Evolutionary conservation across 2,329 filamentous ascomycete species (phyloP).

Genomic region (Cladosporium halotolerans): DNA sequence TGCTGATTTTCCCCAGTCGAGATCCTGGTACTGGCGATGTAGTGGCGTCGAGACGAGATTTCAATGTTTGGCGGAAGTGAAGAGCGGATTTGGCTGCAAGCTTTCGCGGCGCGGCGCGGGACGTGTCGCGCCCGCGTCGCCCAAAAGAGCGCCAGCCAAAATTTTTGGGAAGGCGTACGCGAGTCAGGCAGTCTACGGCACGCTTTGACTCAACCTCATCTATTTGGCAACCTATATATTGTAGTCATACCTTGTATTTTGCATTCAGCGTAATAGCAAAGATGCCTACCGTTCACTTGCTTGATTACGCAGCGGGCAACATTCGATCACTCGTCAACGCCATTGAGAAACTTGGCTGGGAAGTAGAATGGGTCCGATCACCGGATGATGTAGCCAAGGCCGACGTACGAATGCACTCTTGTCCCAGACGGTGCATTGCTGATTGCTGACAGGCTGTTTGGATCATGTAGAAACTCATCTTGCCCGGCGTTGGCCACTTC

Average conservation of each 20-base stretch:
- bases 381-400: slow-evolving; percentile 80
- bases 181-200: not conserved
- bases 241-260: not conserved
- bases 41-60: slow-evolving; percentile 11
- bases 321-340: slow-evolving; percentile 94
- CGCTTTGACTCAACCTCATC: slow-evolving; percentile 10
- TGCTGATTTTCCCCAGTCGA: not conserved
- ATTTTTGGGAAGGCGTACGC: slow-evolving; percentile 6
- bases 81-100: not conserved
- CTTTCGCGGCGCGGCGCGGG: slow-evolving; percentile 1
- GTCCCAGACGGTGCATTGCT: slow-evolving; percentile 14
- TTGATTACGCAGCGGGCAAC: slow-evolving; percentile 93
- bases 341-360: slow-evolving; percentile 90
- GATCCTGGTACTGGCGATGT: not conserved
- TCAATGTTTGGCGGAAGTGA: slow-evolving; percentile 2
- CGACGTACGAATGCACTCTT: slow-evolving; percentile 52
- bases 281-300: slow-evolving; percentile 76
- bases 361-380: slow-evolving; percentile 83
- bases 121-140: not conserved
- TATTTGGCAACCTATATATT: not conserved
- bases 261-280: not conserved
- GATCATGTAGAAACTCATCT: slow-evolving; percentile 69
- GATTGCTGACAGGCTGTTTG: slow-evolving; percentile 27
- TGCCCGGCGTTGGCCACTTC: slow-evolving; percentile 95
- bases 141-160: not conserved